Conservation (phyloP, 2,329 filamentous ascomycete species). For the Fusarium fracticaudum region DNA sequence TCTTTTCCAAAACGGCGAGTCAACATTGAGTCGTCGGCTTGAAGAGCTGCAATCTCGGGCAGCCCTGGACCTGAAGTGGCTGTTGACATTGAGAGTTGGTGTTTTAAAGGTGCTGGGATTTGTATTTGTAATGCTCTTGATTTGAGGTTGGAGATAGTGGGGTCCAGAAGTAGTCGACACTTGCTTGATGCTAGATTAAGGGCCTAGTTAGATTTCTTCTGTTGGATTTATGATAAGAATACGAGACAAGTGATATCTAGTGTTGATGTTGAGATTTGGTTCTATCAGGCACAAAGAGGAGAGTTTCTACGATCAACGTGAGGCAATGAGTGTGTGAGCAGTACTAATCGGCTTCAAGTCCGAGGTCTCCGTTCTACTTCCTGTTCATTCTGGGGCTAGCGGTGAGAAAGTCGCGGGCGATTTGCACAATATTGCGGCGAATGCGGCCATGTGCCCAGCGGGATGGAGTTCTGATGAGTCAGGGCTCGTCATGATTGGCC, state of each 20-base stretch:
- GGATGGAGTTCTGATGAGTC: constrained; percentile 25
- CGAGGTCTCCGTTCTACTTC: constrained; percentile 19
- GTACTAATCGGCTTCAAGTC: constrained; percentile 18
- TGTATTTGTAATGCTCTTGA: constrained; percentile 29
- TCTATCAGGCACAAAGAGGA: constrained; percentile 12
- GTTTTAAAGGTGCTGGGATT: constrained; percentile 1
- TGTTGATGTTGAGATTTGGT: constrained; percentile 1
- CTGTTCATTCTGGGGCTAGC: constrained; percentile 24
- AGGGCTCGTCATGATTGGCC: constrained; percentile 27
- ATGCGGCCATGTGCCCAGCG: constrained; percentile 22
- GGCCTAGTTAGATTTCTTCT: not conserved
- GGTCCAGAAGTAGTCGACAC: not conserved
- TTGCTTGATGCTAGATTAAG: not conserved
- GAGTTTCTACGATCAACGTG: constrained; percentile 4
- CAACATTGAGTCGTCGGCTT: constrained; percentile 71
- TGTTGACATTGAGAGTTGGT: constrained; percentile 43
- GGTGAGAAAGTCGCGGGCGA: constrained; percentile 22
- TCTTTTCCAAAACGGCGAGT: constrained; percentile 81
- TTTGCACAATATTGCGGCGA: constrained; percentile 23
- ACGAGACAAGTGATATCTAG: not conserved
- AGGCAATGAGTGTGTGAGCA: not conserved
- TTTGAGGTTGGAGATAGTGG: not conserved
- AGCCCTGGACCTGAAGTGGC: constrained; percentile 44
- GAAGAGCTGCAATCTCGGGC: constrained; percentile 57
- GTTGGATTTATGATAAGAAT: not conserved